Evolutionary conservation across 495 filamentous ascomycete species (phyloP).

Genomic region (Talaromyces trachyspermus): DNA sequence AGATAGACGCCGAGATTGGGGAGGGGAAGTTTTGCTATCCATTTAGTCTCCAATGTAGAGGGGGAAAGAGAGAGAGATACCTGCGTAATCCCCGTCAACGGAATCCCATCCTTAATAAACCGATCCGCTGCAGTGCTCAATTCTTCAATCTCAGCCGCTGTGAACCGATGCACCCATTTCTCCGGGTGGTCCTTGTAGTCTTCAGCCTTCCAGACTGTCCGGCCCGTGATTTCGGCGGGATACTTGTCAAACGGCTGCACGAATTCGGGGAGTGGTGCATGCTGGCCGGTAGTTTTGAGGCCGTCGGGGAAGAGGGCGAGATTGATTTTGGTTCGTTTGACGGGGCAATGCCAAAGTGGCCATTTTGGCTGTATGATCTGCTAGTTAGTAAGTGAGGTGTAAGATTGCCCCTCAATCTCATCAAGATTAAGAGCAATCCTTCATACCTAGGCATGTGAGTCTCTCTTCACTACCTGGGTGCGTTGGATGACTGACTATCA

Average conservation of each 20-base stretch:
- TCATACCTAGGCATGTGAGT: too few relatives aligned
- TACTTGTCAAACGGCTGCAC: constrained; percentile 65
- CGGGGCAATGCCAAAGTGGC: background rate
- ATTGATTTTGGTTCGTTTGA: constrained; percentile 6
- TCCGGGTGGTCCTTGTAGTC: constrained; percentile 64
- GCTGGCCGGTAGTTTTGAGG: constrained; percentile 71
- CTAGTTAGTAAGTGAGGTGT: too few relatives aligned
- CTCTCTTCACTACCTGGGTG: too few relatives aligned
- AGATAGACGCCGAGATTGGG: constrained; percentile 47
- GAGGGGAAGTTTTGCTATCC: constrained; percentile 45
- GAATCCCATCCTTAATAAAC: constrained; percentile 54
- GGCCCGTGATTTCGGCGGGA: constrained; percentile 64
- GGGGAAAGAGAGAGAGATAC: constrained; percentile 14
- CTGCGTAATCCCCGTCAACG: constrained; percentile 70
- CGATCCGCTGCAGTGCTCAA: constrained; percentile 58
- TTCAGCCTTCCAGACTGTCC: constrained; percentile 70
- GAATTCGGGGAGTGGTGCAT: constrained; percentile 59
- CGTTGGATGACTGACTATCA: too few relatives aligned
- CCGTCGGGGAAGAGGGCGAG: constrained; percentile 45
- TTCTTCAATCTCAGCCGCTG: constrained; percentile 57
- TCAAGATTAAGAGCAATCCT: too few relatives aligned
- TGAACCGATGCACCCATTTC: constrained; percentile 70
- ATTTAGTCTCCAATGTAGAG: background rate
- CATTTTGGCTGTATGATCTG: too few relatives aligned
- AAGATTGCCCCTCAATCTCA: too few relatives aligned